Conservation (phyloP, 2,329 filamentous ascomycete genomes). For the Onygenales sp. region DNA sequence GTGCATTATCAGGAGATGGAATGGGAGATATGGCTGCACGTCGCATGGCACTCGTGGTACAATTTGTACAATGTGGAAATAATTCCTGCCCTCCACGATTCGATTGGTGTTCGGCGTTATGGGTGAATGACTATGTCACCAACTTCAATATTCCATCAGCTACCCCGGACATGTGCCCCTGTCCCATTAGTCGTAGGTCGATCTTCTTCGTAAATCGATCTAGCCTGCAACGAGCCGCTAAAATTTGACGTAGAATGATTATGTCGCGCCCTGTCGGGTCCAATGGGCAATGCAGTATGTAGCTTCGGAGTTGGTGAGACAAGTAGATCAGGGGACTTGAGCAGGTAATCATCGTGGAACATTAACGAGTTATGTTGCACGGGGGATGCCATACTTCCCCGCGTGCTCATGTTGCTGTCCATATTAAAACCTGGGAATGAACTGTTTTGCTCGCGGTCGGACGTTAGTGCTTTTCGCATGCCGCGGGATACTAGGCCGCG, state of each 20-base stretch:
- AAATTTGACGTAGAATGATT: background rate
- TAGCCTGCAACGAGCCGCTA: background rate
- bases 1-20: no score
- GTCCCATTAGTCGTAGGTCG: no score
- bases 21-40: no score
- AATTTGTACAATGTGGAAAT: no score
- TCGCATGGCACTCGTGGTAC: no score
- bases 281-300: background rate
- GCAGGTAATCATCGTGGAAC: background rate
- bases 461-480: slow-evolving; percentile 13
- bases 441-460: background rate
- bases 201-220: background rate
- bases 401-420: background rate
- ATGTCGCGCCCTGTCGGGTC: background rate
- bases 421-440: background rate
- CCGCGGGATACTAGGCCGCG: slow-evolving; percentile 31
- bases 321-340: background rate
- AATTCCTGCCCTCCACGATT: no score
- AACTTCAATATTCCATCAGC: no score
- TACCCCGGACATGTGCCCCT: no score
- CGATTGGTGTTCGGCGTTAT: no score
- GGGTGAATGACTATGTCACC: no score
- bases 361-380: background rate
- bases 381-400: background rate
- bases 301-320: background rate